Evolutionary conservation across 371 early-diverging fungal species (phyloP).

Genomic region (Mortierella sp.): DNA sequence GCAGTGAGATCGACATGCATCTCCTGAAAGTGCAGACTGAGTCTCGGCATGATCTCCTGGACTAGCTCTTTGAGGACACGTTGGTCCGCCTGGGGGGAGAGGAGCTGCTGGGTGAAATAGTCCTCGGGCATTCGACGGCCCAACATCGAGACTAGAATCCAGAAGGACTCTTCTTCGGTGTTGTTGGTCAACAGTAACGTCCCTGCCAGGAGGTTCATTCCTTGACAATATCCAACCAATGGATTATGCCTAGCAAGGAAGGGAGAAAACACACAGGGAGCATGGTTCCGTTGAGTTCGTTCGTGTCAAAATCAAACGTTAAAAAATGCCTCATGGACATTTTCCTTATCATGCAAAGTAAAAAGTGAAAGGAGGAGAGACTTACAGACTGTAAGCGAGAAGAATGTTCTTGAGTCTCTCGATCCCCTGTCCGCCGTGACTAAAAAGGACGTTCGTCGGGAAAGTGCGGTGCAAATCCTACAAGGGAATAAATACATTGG

Average conservation of each 20-base stretch:
- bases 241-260: conserved; percentile 48
- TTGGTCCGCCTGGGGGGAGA: conserved; percentile 58
- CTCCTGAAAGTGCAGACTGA: conserved; percentile 44
- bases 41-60: conserved; percentile 51
- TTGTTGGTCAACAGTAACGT: conserved; percentile 52
- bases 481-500: not conserved
- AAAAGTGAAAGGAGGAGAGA: not conserved
- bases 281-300: accelerated
- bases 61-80: conserved; percentile 55
- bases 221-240: conserved; percentile 59
- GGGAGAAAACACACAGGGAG: too few relatives aligned
- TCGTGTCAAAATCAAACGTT: not conserved
- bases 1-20: conserved; percentile 58
- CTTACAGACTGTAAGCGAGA: conserved; percentile 57
- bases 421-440: conserved; percentile 53
- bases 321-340: too few relatives aligned
- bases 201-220: conserved; percentile 60
- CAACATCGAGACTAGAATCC: conserved; percentile 54
- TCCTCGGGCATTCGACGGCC: conserved; percentile 53
- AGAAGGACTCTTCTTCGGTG: conserved; percentile 59
- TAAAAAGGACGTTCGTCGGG: conserved; percentile 57
- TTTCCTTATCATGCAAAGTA: not conserved
- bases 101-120: conserved; percentile 55
- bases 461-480: conserved; percentile 60
- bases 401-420: conserved; percentile 56